Evolutionary conservation across 805 yeast genomes (phyloP), one percentile per base, ranked within the genome.

Genomic region (Candida namnaoensis): DNA sequence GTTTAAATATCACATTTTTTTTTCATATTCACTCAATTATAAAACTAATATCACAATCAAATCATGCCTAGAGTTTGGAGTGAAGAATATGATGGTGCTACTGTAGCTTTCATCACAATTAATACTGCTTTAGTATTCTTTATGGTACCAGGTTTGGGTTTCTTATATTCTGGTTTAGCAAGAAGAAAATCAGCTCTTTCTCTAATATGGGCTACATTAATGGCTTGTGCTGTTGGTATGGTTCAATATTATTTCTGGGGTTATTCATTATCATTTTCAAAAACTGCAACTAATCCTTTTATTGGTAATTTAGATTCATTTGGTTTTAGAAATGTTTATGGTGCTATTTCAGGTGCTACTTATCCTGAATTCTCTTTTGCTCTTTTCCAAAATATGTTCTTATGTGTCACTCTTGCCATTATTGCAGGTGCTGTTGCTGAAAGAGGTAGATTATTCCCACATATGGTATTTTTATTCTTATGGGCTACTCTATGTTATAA

Each of bases 161-260:
- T 90, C 57, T 69, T 91, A 34, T 91, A 91, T 61, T 82, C 95
- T 10, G 99, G 98, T 13, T 69, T 90, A 46, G 91, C 95, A 11
- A 69, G 96, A 56, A 68, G 96, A 54, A 88, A 88, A 60, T 79
- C 88, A n/a, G 96, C 96, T 0, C 67, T 88, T 37, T 81, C 91
- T 14, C 74, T 87, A 74, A 79, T 88, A 28, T 87, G 95, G 84
- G 77, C 82, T 8, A 78, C 77, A n/a, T 58, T 87, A 35, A 74
- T 81, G 73, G 74, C 88, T 6, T 78, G 85, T 6, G 71, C 82
- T 48, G 78, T 88, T 7, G 88, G 84, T 1, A 71, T 78, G 41
- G 77, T 88, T 56, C 96, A 88, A 58, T 91, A 98, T 98, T 91
- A 88, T 62, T 88, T 91, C 58, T 93, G 98, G 96, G 97, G 96